A percentile compares a stretch with the other conserved stretches of the same genome.
Conservation (phyloP, 75 land plant genomes). For the Cunninghamia lanceolata region DNA sequence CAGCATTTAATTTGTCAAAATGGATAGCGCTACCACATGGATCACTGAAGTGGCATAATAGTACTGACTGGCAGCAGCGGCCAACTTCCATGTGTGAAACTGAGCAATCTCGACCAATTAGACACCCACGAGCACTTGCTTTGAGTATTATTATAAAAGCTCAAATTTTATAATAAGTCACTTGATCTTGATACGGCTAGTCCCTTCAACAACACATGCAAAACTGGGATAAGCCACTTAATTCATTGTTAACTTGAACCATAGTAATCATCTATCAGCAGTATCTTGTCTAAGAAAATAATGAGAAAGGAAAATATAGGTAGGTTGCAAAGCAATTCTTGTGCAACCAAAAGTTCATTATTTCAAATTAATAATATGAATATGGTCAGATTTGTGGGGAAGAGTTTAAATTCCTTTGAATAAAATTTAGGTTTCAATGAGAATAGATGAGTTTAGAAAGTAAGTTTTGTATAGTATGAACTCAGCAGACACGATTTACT, state of each 20-base stretch:
- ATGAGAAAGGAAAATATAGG: neutral
- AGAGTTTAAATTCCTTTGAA: neutral
- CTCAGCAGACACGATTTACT: neutral
- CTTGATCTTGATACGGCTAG: neutral
- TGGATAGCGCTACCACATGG: no score
- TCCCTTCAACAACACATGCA: neutral
- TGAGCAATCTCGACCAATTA: no score
- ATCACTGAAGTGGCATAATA: no score
- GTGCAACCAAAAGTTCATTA: neutral
- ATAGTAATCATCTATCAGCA: neutral
- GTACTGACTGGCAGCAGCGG: no score
- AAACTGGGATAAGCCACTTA: conserved; percentile 4
- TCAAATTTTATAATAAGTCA: neutral
- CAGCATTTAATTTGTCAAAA: no score
- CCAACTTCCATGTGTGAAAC: neutral
- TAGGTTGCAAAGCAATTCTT: neutral
- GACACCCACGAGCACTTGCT: no score
- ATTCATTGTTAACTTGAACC: neutral
- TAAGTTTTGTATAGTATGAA: neutral
- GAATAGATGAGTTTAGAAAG: neutral
- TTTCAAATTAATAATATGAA: neutral
- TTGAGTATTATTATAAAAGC: no score
- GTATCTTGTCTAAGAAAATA: neutral
- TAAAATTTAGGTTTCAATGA: neutral
- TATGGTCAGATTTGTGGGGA: neutral